These are phyloP conservation scores for Spergularia azorica DNA, from an alignment of 179 eudicot genomes.

Conservation along the genomic window DNA sequence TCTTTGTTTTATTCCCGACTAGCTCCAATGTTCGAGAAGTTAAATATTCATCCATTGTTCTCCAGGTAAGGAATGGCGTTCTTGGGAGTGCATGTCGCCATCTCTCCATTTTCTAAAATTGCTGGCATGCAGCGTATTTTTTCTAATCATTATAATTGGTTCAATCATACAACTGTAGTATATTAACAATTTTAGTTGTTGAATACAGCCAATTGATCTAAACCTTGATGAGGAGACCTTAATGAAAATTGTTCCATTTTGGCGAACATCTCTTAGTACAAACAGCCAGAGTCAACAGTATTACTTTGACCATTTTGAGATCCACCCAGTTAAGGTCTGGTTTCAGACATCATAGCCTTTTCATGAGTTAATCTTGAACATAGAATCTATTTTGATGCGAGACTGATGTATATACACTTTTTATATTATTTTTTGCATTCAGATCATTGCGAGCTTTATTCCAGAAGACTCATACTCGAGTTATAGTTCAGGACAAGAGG, in stretches of 20 bases:
- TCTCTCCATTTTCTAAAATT: neutral
- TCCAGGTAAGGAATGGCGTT: slow-evolving; percentile 62
- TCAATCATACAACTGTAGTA: neutral
- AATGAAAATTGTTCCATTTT: slow-evolving; percentile 85
- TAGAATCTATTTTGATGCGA: slow-evolving; percentile 4
- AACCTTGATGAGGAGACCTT: slow-evolving; percentile 96
- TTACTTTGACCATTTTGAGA: slow-evolving; percentile 97
- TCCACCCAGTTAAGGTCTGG: slow-evolving; percentile 91
- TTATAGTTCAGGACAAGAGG: slow-evolving; percentile 89
- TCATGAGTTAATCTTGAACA: neutral
- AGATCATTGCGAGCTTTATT: slow-evolving; percentile 95
- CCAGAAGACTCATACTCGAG: slow-evolving; percentile 85
- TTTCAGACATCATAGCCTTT: slow-evolving; percentile 19
- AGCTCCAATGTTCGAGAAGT: slow-evolving; percentile 68
- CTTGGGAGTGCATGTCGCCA: neutral
- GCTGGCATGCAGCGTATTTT: neutral
- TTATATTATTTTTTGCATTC: slow-evolving; percentile 20
- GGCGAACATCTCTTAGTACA: slow-evolving; percentile 88
- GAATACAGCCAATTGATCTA: slow-evolving; percentile 80
- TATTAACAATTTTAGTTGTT: slow-evolving; percentile 20
- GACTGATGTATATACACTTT: slow-evolving; percentile 26
- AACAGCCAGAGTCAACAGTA: slow-evolving; percentile 70
- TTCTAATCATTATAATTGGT: neutral
- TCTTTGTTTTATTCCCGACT: slow-evolving; percentile 58
- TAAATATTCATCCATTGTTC: slow-evolving; percentile 69